These are phyloP conservation scores for Neurospora cerealis DNA, from an alignment of 495 filamentous ascomycete genomes.

Conservation along the genomic window DNA sequence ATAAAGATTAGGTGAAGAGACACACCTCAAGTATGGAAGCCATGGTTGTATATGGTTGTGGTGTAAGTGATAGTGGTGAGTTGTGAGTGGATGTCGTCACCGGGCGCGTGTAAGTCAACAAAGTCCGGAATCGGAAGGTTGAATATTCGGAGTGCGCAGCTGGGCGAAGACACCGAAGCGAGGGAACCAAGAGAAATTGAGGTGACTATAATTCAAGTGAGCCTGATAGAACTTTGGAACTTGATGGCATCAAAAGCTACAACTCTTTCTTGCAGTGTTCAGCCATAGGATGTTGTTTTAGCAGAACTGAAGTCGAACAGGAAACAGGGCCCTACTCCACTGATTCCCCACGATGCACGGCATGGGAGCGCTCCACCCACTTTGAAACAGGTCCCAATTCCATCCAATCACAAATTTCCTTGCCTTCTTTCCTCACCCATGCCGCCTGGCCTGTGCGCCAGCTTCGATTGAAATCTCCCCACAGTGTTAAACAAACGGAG, in stretches of 20 bases:
- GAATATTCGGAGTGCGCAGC: not conserved
- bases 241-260: not conserved
- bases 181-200: too few species aligned
- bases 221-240: not conserved
- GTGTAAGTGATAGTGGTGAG: not conserved
- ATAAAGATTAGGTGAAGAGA: not conserved
- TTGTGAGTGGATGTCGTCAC: not conserved
- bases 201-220: not conserved
- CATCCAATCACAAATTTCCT: not conserved
- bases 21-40: constrained; percentile 20
- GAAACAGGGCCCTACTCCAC: not conserved
- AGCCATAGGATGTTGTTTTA: not conserved
- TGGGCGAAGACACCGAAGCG: too few species aligned
- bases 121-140: not conserved
- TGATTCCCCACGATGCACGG: not conserved
- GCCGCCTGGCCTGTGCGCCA: not conserved
- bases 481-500: not conserved
- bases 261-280: not conserved
- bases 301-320: not conserved
- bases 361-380: not conserved
- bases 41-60: constrained; percentile 8
- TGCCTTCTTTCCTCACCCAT: not conserved
- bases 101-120: not conserved
- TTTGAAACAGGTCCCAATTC: not conserved
- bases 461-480: not conserved